Evolutionary conservation across 805 yeast genomes (phyloP).

Genomic region (Saccharomycopsis babjevae): DNA sequence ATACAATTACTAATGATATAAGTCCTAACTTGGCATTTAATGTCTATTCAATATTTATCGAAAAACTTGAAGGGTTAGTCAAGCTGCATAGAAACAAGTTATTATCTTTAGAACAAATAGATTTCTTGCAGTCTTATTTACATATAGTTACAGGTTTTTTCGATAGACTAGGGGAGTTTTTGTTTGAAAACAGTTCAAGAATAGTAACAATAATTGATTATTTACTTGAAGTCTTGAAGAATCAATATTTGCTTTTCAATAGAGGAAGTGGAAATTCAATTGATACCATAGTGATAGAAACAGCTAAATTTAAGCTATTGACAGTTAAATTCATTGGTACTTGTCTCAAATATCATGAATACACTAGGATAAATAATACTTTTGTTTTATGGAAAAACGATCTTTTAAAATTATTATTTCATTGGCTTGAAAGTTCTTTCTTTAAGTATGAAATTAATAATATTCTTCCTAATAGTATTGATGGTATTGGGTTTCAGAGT

Average conservation of each 20-base stretch:
- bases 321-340: neutral
- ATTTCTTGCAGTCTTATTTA: neutral
- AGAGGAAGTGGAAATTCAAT: conserved; percentile 1
- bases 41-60: conserved; percentile 26
- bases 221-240: conserved; percentile 13
- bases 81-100: conserved; percentile 23
- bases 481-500: neutral
- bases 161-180: neutral
- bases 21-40: conserved; percentile 43
- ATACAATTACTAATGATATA: conserved; percentile 52
- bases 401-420: conserved; percentile 26
- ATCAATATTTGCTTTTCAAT: conserved; percentile 20
- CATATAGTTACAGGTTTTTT: neutral
- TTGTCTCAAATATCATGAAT: neutral
- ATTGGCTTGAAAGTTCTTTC: conserved; percentile 28
- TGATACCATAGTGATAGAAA: neutral
- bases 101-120: conserved; percentile 25
- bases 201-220: neutral
- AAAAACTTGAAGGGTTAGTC: conserved; percentile 20
- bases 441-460: conserved; percentile 16
- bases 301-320: conserved; percentile 1
- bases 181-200: conserved; percentile 2
- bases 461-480: neutral
- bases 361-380: conserved; percentile 2
- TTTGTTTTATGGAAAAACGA: conserved; percentile 22